Base-by-base conservation (phyloP, 192 early-diverging fungal species). In the Helicostylum pulchrum region DNA sequence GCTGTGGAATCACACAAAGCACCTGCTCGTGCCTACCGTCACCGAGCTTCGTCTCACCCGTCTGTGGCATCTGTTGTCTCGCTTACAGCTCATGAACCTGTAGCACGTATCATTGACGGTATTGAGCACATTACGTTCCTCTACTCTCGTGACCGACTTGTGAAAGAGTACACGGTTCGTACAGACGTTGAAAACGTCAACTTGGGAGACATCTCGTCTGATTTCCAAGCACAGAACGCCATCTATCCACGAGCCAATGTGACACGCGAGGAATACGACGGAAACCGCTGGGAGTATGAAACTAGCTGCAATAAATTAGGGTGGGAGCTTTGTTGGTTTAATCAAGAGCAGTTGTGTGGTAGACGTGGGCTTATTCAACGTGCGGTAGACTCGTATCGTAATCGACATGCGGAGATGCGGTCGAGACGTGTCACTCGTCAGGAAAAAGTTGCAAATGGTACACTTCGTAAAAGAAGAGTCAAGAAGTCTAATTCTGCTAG, bases 241-340 rank as follows among this genome's bases (percentile, higher is more conserved):
- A 81, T 92, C 9, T 92, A 92, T 53, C 87, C 89, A 8, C 74
- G 86, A 10, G 91, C 91, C 8, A 77, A 82, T 67, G 78, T 80
- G 17, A 44, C 67, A 12, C 31, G 64, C 7, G 36, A 69, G 11
- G 51, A 70, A 9, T 88, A 92, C 54, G 70, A 71, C 3, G 91
- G 91, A n/a, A 90, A 91, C 64, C 81, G 91, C 7, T 92, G 87
- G 85, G 68, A 78, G 5, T 93, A 93, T 64, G 91, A 93, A 63
- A 90, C 83, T 0, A 77, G 82, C 44, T 90, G 89, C 67, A 93
- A 93, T 62, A 64, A 57, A 19, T 67, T 90, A 14, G 89, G 89
- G 4, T 93, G 91, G 91, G 77, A 84, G 42, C 77, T 93, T 26
- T 78, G 83, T 19, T 86, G 76, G 62, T 74, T 90, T 8, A 93